Evolutionary conservation across 768 basidiomycete species (phyloP), one percentile per base, ranked within the genome.

Genomic region (Tulasnella sp.): DNA sequence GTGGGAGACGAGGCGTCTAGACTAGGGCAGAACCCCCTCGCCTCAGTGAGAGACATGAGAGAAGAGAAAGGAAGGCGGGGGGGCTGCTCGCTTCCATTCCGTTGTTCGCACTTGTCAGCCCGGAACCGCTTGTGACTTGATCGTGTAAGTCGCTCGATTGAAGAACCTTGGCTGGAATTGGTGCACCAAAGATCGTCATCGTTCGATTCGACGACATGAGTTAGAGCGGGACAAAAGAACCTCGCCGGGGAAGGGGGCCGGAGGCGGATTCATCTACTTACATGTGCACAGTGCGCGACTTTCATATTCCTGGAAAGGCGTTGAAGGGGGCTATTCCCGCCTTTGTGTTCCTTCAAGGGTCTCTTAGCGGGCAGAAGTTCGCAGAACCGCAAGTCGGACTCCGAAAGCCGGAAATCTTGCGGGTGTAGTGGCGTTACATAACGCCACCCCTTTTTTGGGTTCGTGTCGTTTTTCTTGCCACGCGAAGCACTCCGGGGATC

Each of bases 131-230:
- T n/a, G 44, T 44, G 44, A 44, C 16, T n/a, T 18, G 34, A 27
- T 18, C n/a, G 62, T 68, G 62, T 68, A 68, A 68, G 62, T 68
- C 62, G 62, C 62, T 68, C 62, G 62, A 16, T 68, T 68, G 62
- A 16, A 68, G 62, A 68, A 68, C 62, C 62, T 27, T 68, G 6
- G 27, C 16, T n/a, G 52, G 52, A 56, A 56, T 3, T 5, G 9
- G 58, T n/a, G 10, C 58, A 62, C 27, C 18, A 62, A 31, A n/a
- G 34, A 12, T 14, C 62, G 14, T 19, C 3, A 68, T 24, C 24
- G 62, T 27, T 21, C n/a, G n/a, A 21, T 21, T 24, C 31, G 62
- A 34, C 36, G 24, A 68, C 34, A 31, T 68, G 27, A 34, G 27
- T 34, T 31, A 36, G n/a, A 52, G 52, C 21, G 52, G 52, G 52